Evolutionary conservation across 2,329 filamentous ascomycete species (phyloP), one percentile per base, ranked within the genome.

Genomic region (Didymella exigua): DNA sequence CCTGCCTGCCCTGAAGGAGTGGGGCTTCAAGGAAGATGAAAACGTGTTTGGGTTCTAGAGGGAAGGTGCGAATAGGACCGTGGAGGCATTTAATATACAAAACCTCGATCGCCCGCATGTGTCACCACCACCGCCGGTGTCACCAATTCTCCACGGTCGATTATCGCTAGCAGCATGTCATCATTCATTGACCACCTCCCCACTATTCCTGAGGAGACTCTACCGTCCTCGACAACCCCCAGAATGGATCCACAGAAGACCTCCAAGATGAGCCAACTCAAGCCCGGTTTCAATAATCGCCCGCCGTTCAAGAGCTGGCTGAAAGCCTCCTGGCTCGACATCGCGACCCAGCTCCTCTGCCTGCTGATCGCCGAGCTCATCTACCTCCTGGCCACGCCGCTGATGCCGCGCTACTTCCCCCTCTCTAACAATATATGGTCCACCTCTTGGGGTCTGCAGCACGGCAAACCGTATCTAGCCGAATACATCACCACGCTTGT

Each of bases 401-500:
- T 86, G 0, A 82, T 86, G 0, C 84, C 81, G 3, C 81, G 86
- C 14, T 87, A 84, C 2, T 90, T 90, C 68, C 63, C 65, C 1
- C 21, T 65, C 8, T 66, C 58, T 27, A 34, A 41, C 0, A 63
- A 61, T 19, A 49, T 69, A 2, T 48, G 60, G 36, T 50, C 18
- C 0, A 59, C 44, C 19, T 16, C 30, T 84, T 85, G 56, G 58
- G 65, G 66, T 1, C 9, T 67, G 10, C 55, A 88, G 58, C 86
- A 89, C 60, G 85, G 85, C 29, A 88, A 88, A 65, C 86, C 87
- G 0, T 73, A 86, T n/a, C 82, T 86, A 54, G 80, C 83, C n/a
- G 86, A 90, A 62, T 88, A 89, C 65, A 75, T 91, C 11, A 85
- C 85, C 13, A 89, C 88, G 61, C 85, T 83, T 79, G 76, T 82